Evolutionary conservation across 306 rosid species (phyloP).

Genomic region (Hippophae rhamnoides): DNA sequence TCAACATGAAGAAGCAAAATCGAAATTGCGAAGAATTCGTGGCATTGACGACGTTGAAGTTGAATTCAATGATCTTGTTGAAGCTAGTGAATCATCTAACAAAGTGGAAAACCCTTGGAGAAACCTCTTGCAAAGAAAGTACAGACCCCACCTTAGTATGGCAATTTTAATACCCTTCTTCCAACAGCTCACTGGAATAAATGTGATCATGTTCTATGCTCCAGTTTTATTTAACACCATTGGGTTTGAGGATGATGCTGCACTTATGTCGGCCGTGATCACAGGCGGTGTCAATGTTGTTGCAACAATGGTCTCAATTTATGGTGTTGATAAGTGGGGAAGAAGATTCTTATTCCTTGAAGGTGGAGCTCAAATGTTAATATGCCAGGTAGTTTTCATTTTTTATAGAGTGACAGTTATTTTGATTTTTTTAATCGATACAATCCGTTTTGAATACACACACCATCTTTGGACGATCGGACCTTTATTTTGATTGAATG

Average conservation of each 20-base stretch:
- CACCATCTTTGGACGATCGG: too few species aligned
- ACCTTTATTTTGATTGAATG: neutral
- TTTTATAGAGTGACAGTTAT: neutral
- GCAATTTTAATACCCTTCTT: constrained; percentile 66
- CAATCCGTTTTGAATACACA: too few species aligned
- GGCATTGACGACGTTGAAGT: constrained; percentile 59
- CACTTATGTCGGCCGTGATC: constrained; percentile 92
- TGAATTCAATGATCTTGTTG: constrained; percentile 63
- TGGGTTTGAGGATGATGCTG: constrained; percentile 51
- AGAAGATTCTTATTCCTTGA: constrained; percentile 73
- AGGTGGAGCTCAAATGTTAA: constrained; percentile 76
- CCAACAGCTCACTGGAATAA: constrained; percentile 84
- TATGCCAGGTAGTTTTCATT: constrained; percentile 56
- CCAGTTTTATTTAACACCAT: constrained; percentile 71
- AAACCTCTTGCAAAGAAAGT: constrained; percentile 49
- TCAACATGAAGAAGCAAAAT: constrained; percentile 37
- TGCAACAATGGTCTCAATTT: constrained; percentile 65
- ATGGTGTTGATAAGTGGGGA: constrained; percentile 88
- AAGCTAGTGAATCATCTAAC: constrained; percentile 52
- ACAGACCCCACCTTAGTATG: constrained; percentile 71
- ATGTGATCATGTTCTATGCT: constrained; percentile 88
- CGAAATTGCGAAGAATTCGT: constrained; percentile 36
- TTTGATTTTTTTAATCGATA: neutral
- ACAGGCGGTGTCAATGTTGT: constrained; percentile 64
- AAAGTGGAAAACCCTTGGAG: constrained; percentile 70